Evolutionary conservation across 2,329 filamentous ascomycete species (phyloP).

Genomic region (Fusarium dimerum): DNA sequence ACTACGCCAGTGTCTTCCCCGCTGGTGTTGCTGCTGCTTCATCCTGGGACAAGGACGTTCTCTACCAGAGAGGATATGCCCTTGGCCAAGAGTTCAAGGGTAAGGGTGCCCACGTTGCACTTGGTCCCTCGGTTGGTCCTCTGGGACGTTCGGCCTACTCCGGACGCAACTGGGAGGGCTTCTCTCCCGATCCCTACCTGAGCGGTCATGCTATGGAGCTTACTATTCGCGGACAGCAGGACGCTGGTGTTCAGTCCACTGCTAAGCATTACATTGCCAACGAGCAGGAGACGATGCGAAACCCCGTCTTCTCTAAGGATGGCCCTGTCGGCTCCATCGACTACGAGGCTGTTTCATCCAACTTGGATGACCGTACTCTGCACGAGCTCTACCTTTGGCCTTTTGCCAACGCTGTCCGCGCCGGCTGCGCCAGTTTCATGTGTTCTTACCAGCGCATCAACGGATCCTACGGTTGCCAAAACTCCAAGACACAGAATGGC

Average conservation of each 20-base stretch:
- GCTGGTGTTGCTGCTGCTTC: conserved; percentile 63
- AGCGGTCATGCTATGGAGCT: conserved; percentile 54
- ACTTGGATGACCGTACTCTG: conserved; percentile 60
- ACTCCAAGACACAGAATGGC: background rate
- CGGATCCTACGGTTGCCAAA: background rate
- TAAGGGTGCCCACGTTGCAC: conserved; percentile 72
- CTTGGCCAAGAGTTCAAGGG: conserved; percentile 62
- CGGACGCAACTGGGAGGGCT: conserved; percentile 67
- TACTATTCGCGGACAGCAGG: conserved; percentile 37
- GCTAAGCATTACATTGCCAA: conserved; percentile 43
- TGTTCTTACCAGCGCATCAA: background rate
- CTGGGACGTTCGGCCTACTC: conserved; percentile 44
- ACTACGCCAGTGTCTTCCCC: conserved; percentile 47
- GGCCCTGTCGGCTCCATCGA: conserved; percentile 27
- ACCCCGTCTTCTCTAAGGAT: conserved; percentile 27
- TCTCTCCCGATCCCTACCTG: conserved; percentile 67
- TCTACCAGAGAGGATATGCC: conserved; percentile 59
- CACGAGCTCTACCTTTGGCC: conserved; percentile 51
- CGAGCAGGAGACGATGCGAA: conserved; percentile 38
- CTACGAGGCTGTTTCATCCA: conserved; percentile 38
- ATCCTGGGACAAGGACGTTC: conserved; percentile 70
- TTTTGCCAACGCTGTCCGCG: conserved; percentile 12
- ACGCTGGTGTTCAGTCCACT: conserved; percentile 39
- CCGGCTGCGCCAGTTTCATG: background rate
- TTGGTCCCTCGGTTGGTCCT: conserved; percentile 31